A percentile compares a stretch with the other conserved stretches of the same genome.
These are phyloP conservation scores for Anthoceros angustus DNA, from an alignment of 225 moss, liverwort and hornwort genomes.

Conservation along the genomic window DNA sequence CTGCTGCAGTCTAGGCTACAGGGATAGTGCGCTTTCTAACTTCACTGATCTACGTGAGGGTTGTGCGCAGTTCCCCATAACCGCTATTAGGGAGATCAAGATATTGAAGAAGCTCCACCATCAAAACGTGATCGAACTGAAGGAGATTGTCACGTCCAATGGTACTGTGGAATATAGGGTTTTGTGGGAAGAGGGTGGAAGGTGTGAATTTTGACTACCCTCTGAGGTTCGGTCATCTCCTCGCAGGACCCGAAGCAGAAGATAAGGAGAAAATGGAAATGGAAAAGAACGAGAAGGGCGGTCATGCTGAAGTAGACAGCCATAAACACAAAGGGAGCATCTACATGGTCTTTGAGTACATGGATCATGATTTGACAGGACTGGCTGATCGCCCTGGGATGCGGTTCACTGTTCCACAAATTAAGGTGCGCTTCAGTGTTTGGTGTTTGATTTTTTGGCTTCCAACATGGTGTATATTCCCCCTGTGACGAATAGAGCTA, in stretches of 20 bases:
- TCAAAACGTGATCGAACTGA: conserved; percentile 78
- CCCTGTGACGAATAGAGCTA: conserved; percentile 6
- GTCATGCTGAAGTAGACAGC: conserved; percentile 28
- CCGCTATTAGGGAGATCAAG: conserved; percentile 85
- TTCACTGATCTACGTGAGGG: background rate
- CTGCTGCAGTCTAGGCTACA: background rate
- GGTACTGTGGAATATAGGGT: conserved; percentile 13
- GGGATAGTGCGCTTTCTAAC: background rate
- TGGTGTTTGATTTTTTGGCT: background rate
- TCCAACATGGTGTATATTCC: background rate
- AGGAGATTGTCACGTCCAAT: conserved; percentile 90
- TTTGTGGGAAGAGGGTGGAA: background rate
- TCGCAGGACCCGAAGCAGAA: background rate
- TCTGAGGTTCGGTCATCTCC: background rate
- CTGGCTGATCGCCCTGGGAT: conserved; percentile 89
- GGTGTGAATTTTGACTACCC: background rate
- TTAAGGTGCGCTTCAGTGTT: conserved; percentile 33
- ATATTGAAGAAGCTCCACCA: conserved; percentile 87
- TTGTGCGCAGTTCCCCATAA: conserved; percentile 70
- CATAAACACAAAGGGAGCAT: conserved; percentile 84
- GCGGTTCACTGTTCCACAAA: conserved; percentile 81
- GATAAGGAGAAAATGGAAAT: background rate
- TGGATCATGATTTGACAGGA: conserved; percentile 91
- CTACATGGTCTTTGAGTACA: conserved; percentile 93
- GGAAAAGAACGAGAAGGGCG: background rate